A percentile compares a stretch with the other conserved stretches of the same genome.
These are phyloP conservation scores for Hypoxylon sp. DNA, from an alignment of 2,329 filamentous ascomycete genomes.

Conservation along the genomic window DNA sequence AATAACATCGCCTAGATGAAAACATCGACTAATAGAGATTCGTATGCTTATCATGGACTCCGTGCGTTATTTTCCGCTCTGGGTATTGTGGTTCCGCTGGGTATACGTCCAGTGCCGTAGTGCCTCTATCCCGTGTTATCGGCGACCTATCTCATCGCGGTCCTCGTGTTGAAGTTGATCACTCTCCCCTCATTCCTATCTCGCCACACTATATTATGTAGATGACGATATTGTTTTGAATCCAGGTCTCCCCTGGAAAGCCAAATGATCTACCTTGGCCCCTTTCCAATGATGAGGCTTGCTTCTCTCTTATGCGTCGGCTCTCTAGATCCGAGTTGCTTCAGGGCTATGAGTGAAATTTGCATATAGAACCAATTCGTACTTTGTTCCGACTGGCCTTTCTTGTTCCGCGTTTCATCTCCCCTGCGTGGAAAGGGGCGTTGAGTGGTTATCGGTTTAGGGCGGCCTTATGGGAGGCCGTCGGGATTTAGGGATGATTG, in stretches of 20 bases:
- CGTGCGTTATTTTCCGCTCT: not conserved
- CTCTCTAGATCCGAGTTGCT: conserved; percentile 9
- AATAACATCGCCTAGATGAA: conserved; percentile 1
- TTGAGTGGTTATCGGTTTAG: conserved; percentile 12
- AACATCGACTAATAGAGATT: not conserved
- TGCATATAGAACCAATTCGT: not conserved
- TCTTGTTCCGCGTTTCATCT: conserved; percentile 18
- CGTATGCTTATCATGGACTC: not conserved
- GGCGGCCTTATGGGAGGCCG: conserved; percentile 9
- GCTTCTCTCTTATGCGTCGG: not conserved
- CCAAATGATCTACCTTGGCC: conserved; percentile 6
- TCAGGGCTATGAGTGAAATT: conserved; percentile 2
- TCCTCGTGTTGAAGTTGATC: not conserved
- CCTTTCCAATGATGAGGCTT: conserved; percentile 15
- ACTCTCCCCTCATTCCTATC: not conserved
- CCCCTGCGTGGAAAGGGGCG: not conserved
- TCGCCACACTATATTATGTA: not conserved
- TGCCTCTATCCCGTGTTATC: not conserved
- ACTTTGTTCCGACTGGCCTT: not conserved
- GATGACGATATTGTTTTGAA: not conserved
- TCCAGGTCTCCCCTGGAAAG: not conserved
- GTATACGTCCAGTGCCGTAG: not conserved
- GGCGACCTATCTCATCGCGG: not conserved
- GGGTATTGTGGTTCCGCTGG: not conserved
- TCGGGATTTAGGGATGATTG: conserved; percentile 16